Evolutionary conservation across 2,329 filamentous ascomycete genomes (phyloP).

Genomic region (Aspergillus fijiensis): DNA sequence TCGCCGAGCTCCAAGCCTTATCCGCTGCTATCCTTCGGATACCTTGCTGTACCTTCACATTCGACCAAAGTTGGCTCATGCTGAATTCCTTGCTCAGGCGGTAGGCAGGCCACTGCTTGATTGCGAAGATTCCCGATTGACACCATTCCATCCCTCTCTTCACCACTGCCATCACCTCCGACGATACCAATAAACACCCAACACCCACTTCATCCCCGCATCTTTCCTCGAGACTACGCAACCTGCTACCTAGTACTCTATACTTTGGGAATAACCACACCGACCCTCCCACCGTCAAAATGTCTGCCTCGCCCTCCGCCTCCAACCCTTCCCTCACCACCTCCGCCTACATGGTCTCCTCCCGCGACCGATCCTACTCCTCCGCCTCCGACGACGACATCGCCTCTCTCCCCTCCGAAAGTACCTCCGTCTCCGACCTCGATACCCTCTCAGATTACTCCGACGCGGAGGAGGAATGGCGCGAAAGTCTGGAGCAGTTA

Average conservation of each 20-base stretch:
- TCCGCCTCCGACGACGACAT: constrained; percentile 41
- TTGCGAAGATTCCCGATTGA: constrained; percentile 5
- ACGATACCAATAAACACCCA: not conserved
- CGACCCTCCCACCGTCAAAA: constrained; percentile 17
- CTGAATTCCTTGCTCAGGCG: constrained; percentile 24
- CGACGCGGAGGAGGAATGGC: constrained; percentile 93
- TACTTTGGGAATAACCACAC: no score
- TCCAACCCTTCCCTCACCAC: constrained; percentile 39
- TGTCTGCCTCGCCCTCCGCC: constrained; percentile 30
- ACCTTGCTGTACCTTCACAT: not conserved
- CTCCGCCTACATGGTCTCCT: constrained; percentile 43
- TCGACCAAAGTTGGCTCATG: constrained; percentile 17
- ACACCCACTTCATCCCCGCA: not conserved
- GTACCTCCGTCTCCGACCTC: constrained; percentile 39
- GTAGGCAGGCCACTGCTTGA: constrained; percentile 42
- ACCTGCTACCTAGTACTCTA: not conserved
- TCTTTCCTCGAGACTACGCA: not conserved
- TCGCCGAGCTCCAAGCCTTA: not conserved
- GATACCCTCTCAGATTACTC: constrained; percentile 57
- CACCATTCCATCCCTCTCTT: constrained; percentile 12
- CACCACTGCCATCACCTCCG: not conserved
- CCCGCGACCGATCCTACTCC: constrained; percentile 29
- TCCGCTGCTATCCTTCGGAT: not conserved
- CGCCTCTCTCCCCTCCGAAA: constrained; percentile 45
- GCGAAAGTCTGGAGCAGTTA: constrained; percentile 87